These are phyloP conservation scores for Guyanaporus albipodus DNA, from an alignment of 768 basidiomycete genomes.

Conservation along the genomic window DNA sequence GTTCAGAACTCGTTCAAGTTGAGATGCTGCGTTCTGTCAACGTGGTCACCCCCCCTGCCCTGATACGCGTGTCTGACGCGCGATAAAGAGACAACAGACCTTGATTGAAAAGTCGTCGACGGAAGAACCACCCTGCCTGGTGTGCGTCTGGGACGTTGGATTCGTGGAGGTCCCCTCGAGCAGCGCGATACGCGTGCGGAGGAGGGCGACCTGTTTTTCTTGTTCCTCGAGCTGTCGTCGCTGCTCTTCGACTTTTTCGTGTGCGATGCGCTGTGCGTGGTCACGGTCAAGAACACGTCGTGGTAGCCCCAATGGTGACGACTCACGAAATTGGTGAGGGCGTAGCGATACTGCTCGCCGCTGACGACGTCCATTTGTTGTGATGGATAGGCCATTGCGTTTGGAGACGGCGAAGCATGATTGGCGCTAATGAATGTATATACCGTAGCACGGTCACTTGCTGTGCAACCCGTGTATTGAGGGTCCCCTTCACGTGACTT, in stretches of 20 bases:
- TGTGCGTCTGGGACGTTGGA: conserved; percentile 26
- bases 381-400: conserved; percentile 14
- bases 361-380: conserved; percentile 34
- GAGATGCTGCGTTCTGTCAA: conserved; percentile 70
- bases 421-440: neutral
- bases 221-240: conserved; percentile 76
- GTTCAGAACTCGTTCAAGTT: conserved; percentile 79
- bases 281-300: neutral
- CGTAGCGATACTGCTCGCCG: conserved; percentile 76
- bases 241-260: conserved; percentile 86
- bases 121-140: conserved; percentile 52
- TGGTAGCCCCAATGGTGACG: neutral
- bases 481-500: too few relatives aligned
- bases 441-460: too few relatives aligned
- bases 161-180: conserved; percentile 50
- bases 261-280: conserved; percentile 61
- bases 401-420: neutral
- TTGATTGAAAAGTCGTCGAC: conserved; percentile 89
- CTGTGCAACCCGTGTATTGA: too few relatives aligned
- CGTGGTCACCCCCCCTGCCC: neutral
- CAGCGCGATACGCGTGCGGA: conserved; percentile 4
- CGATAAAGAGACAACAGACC: conserved; percentile 44
- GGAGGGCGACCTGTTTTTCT: conserved; percentile 68
- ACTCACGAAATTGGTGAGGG: conserved; percentile 76
- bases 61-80: too few relatives aligned